Conservation (phyloP, 352 stramenopile species). For the Elongisporangium anandrum region DNA sequence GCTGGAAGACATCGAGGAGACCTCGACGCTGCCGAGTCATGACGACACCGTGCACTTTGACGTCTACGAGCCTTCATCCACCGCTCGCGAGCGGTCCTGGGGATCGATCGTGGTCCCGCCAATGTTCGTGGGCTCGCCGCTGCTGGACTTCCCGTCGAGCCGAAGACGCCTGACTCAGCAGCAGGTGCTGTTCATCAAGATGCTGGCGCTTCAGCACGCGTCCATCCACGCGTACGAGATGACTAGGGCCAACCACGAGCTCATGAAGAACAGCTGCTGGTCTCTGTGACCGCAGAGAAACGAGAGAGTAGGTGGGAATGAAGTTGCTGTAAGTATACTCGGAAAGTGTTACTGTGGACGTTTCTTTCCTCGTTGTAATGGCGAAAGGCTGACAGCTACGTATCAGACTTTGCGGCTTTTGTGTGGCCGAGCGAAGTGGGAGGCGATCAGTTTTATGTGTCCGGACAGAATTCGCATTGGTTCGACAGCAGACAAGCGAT, state of each 20-base stretch:
- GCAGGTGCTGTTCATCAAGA: slow-evolving; percentile 8
- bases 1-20: not conserved
- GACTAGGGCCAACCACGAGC: slow-evolving; percentile 36
- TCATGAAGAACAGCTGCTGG: slow-evolving; percentile 17
- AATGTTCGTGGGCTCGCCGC: not conserved
- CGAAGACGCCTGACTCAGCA: not conserved
- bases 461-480: not conserved
- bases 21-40: not conserved
- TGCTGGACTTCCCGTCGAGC: not conserved
- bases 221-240: slow-evolving; percentile 35
- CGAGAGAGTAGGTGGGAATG: not conserved
- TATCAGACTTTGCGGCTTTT: not conserved
- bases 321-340: not conserved
- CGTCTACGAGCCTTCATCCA: not conserved
- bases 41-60: not conserved
- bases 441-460: not conserved
- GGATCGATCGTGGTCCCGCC: not conserved
- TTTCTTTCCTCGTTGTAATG: not conserved
- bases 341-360: not conserved
- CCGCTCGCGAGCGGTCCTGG: not conserved
- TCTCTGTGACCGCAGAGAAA: not conserved
- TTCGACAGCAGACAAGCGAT: not conserved
- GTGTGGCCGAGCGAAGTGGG: not conserved
- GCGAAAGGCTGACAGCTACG: not conserved
- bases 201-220: slow-evolving; percentile 31